Evolutionary conservation across 2,329 filamentous ascomycete genomes (phyloP), one percentile per base, ranked within the genome.

Genomic region (Fusarium solani-melongenae): DNA sequence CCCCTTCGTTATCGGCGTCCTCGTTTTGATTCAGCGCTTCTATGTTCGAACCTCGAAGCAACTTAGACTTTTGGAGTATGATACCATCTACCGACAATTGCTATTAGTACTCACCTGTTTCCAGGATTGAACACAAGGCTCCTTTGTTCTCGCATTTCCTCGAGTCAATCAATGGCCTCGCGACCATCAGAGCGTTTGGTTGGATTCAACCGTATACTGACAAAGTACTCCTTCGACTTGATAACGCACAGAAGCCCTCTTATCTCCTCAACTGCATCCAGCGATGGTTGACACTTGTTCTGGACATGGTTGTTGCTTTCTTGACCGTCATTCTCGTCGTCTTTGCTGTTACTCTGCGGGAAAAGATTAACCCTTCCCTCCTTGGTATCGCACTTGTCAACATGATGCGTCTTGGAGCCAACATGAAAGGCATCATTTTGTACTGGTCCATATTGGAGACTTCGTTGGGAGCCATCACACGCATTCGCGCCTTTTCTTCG

Each of bases 1-100:
- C 24, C 86, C 87, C 0, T 78, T 86, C 22, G 80, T 87, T 2
- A 73, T 86, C 34, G 70, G 79, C 9, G 74, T 82, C 2, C 76
- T 87, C 15, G 86, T 85, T 62, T 63, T 84, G 9, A 81, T 89
- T 11, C 87, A 89, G 65, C 84, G 84, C 46, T 84, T 86, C 70
- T 90, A 90, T 68, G 82, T 90, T n/a, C 82, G 86, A 7, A 90
- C 88, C 2, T 89, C 87, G 0, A 86, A 87, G 5, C 88, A 89
- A 64, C 78, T 90, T 8, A 84, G 88, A 58, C 83, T 88, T 31
- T 79, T 89, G 9, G 88, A 90, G 73, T 81, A 69, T 61, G 76
- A 7, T 10, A 5, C 22, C 22, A 17, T 6, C 0, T 6, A 11
- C 6, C 2, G 0, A 4, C 14, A 17, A 10, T 27, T 3, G 15